Conservation (phyloP, 2,329 filamentous ascomycete species). For the Gremmenia infestans region DNA sequence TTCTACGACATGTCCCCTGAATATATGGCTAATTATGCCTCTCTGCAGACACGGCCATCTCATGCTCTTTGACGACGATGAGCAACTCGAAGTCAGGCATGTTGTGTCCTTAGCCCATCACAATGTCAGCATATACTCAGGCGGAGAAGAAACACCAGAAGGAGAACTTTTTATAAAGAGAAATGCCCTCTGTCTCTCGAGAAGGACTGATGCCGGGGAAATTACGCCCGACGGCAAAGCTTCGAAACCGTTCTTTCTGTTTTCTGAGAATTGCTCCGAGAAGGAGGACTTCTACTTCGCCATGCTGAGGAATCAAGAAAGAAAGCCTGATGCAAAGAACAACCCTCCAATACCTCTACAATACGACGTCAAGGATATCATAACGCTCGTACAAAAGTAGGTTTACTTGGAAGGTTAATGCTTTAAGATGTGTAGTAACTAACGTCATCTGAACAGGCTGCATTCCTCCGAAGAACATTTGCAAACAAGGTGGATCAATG, state of each 20-base stretch:
- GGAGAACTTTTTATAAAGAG: slow-evolving; percentile 94
- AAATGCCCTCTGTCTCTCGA: slow-evolving; percentile 78
- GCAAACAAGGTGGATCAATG: slow-evolving; percentile 92
- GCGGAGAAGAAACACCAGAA: slow-evolving; percentile 73
- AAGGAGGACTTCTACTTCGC: slow-evolving; percentile 99
- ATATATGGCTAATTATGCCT: slow-evolving; percentile 9
- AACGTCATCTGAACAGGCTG: slow-evolving; percentile 46
- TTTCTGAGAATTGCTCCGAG: slow-evolving; percentile 90
- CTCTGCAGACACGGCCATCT: slow-evolving; percentile 79
- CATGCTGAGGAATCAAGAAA: slow-evolving; percentile 77
- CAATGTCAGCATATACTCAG: slow-evolving; percentile 77
- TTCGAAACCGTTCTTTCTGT: slow-evolving; percentile 86
- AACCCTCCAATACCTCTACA: slow-evolving; percentile 64
- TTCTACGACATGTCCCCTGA: slow-evolving; percentile 6
- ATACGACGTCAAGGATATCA: slow-evolving; percentile 82
- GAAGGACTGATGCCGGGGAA: slow-evolving; percentile 53
- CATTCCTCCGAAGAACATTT: slow-evolving; percentile 89
- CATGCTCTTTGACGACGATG: slow-evolving; percentile 95
- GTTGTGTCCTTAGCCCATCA: slow-evolving; percentile 91
- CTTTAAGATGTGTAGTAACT: not conserved
- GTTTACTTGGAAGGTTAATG: not conserved
- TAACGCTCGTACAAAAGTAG: slow-evolving; percentile 69
- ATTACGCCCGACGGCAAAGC: slow-evolving; percentile 49
- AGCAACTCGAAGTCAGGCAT: slow-evolving; percentile 92
- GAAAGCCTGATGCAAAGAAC: slow-evolving; percentile 51